Base-by-base conservation (phyloP, 106 monocot species). In the Acorus gramineus region DNA sequence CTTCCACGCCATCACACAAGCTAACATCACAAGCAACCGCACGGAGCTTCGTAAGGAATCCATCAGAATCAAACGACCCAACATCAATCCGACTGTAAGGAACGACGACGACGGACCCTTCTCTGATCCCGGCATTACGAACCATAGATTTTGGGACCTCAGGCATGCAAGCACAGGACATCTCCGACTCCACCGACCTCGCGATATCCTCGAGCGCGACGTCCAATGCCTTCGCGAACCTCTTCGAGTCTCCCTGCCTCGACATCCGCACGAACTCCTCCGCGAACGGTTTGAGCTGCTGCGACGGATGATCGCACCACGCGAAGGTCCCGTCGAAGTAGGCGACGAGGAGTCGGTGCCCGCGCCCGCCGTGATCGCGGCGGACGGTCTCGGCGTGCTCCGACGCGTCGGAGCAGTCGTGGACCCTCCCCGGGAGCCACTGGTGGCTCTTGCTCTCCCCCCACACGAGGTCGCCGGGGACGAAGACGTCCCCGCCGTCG, bases 381-480 rank as follows among this genome's bases (percentile, higher is more conserved):
- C 46, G 43, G 48, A 59, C 5, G 2, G 9, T 52, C 53, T 49
- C 62, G 3, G 68, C 67, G n/a, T 47, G 49, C 54, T 71, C 69
- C 2, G 79, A 66, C 11, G 86, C 76, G 5, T 56, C 50, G 12
- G 60, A 67, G 0, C 70, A 70, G 5, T 76, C 80, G 50, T 42
- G 55, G 8, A 89, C 80, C 14, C 62, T 77, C 3, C 64, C 90
- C 3, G 90, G 90, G 86, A 86, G 86, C 90, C 90, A 90, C 4
- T 57, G 80, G 4, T 79, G 80, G 54, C 57, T 43, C 78, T 80
- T 86, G 61, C 57, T 67, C 81, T 84, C 86, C 0, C 69, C 83
- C 90, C 90, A 91, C 3, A 86, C 86, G 59, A 91, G 63, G 8
- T 84, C 84, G 54, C 80, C 83, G 52, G 50, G 69, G 10, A 49